These are phyloP conservation scores for Fusarium cicatricum DNA, from an alignment of 2,329 filamentous ascomycete genomes.

Conservation along the genomic window DNA sequence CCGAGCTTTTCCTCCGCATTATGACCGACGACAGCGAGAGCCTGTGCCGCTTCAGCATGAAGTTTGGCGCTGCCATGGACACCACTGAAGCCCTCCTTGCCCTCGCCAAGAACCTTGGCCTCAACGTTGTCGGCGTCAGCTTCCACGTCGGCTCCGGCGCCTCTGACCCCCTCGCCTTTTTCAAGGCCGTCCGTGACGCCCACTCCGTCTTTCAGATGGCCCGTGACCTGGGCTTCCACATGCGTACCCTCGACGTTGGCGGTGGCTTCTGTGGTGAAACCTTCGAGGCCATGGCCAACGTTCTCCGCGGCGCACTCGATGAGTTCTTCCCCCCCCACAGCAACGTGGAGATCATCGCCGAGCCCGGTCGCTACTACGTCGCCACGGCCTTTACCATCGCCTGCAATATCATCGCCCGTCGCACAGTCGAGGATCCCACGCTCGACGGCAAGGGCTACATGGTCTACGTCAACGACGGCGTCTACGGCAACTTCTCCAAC, in stretches of 20 bases:
- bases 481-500: conserved; percentile 98
- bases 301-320: conserved; percentile 82
- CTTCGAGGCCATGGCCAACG: conserved; percentile 88
- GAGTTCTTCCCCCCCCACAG: conserved; percentile 80
- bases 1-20: conserved; percentile 93
- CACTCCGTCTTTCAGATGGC: conserved; percentile 90
- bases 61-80: conserved; percentile 93
- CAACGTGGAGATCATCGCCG: conserved; percentile 86
- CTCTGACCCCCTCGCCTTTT: conserved; percentile 89
- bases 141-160: conserved; percentile 98
- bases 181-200: conserved; percentile 90
- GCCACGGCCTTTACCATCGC: conserved; percentile 93
- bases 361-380: conserved; percentile 97
- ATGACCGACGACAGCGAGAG: conserved; percentile 95
- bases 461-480: conserved; percentile 96
- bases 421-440: conserved; percentile 79
- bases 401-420: conserved; percentile 94
- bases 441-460: conserved; percentile 81
- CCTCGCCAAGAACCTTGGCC: conserved; percentile 80
- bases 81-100: conserved; percentile 78
- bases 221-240: conserved; percentile 74
- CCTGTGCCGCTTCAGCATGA: conserved; percentile 93
- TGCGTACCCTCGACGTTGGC: conserved; percentile 92
- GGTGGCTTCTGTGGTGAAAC: conserved; percentile 92
- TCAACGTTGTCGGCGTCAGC: conserved; percentile 94